These are phyloP conservation scores for Paramecium octaurelia DNA, from an alignment of 73 alveolate species.

Conservation along the genomic window DNA sequence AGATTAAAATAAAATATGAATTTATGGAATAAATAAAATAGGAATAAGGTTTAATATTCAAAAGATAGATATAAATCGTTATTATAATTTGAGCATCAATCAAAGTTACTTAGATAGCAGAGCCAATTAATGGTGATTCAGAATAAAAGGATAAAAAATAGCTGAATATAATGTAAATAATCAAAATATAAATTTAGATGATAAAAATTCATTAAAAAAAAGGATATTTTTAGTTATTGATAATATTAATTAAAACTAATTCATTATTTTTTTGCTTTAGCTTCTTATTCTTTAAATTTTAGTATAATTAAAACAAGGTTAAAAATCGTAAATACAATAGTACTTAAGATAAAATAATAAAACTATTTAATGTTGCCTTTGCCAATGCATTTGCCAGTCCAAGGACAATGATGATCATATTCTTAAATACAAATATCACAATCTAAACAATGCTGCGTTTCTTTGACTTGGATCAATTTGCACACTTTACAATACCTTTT, in stretches of 20 bases:
- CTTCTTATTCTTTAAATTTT: not conserved
- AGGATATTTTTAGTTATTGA: not conserved
- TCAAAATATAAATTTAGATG: too few relatives aligned
- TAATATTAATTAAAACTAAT: not conserved
- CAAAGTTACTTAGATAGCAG: too few relatives aligned
- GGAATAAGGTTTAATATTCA: too few relatives aligned
- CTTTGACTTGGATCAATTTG: slow-evolving; percentile 24
- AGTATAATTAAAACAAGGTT: not conserved
- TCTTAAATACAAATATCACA: slow-evolving; percentile 73
- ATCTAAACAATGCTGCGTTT: slow-evolving; percentile 72
- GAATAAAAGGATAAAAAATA: too few relatives aligned
- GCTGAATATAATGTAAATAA: too few relatives aligned
- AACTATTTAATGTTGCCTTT: slow-evolving; percentile 59
- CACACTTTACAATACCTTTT: slow-evolving; percentile 64
- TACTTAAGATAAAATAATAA: slow-evolving; percentile 54
- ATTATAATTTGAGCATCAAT: too few relatives aligned
- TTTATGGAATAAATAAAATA: too few relatives aligned
- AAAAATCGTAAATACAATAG: slow-evolving; percentile 43
- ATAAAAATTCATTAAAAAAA: not conserved
- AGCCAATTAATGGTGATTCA: too few relatives aligned
- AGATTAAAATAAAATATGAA: too few relatives aligned
- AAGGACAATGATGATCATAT: slow-evolving; percentile 81
- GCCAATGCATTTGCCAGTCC: slow-evolving; percentile 84
- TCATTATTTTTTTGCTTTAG: not conserved
- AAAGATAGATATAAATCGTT: too few relatives aligned